phyloP scores from a whole-genome alignment of 2,329 filamentous ascomycete species.

The Dothideomycetidae sp. region DNA sequence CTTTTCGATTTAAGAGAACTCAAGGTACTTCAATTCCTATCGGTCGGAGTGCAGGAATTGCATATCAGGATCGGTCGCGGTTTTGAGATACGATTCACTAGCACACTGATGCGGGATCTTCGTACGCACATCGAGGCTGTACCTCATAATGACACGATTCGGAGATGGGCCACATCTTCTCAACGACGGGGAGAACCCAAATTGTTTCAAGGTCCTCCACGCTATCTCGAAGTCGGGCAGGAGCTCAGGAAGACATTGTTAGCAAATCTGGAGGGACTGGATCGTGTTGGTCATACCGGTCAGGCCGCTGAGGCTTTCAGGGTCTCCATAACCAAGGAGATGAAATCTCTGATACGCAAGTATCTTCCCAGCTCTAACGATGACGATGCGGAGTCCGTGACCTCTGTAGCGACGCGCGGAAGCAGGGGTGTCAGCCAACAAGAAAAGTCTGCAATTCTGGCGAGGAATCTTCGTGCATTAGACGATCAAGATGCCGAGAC shows the following conservation, averaged over 20 bases:
- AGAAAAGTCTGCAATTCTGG: slow-evolving; percentile 78
- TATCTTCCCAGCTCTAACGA: slow-evolving; percentile 86
- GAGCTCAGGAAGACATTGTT: slow-evolving; percentile 56
- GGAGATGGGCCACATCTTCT: slow-evolving; percentile 70
- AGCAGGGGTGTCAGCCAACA: slow-evolving; percentile 60
- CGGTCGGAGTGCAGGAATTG: slow-evolving; percentile 60
- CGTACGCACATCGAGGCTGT: slow-evolving; percentile 65
- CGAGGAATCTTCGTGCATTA: slow-evolving; percentile 72
- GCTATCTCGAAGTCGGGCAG: slow-evolving; percentile 62
- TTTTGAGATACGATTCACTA: slow-evolving; percentile 69
- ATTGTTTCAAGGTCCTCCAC: slow-evolving; percentile 53
- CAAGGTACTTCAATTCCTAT: slow-evolving; percentile 66
- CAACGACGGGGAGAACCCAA: slow-evolving; percentile 55
- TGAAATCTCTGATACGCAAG: slow-evolving; percentile 69
- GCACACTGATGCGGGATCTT: slow-evolving; percentile 64
- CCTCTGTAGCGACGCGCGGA: slow-evolving; percentile 53
- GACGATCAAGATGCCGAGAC: slow-evolving; percentile 74
- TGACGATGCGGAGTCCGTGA: slow-evolving; percentile 66
- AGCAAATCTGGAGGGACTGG: slow-evolving; percentile 61
- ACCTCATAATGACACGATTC: slow-evolving; percentile 56
- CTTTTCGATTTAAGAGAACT: slow-evolving; percentile 58
- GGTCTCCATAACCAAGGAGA: slow-evolving; percentile 70
- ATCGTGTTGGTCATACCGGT: slow-evolving; percentile 64
- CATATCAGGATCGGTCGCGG: slow-evolving; percentile 72
- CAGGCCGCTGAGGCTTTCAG: slow-evolving; percentile 73